phyloP scores from a whole-genome alignment of 148 eudicot genomes.

The Chenopodium album region DNA sequence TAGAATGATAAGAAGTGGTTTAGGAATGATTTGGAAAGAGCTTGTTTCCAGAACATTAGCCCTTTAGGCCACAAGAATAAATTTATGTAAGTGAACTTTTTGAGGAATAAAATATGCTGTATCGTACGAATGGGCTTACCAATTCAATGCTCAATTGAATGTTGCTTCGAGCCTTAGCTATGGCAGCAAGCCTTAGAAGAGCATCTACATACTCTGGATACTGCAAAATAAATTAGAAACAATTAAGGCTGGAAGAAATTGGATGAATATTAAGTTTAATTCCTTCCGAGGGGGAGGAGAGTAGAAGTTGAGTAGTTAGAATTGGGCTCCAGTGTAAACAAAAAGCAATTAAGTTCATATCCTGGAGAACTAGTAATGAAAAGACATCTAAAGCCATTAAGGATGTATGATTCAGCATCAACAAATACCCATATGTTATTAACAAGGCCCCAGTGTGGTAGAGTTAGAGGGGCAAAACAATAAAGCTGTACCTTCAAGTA shows the following conservation, averaged over 20 bases:
- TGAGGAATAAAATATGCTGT: background rate
- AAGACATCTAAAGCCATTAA: background rate
- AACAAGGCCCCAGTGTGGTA: background rate
- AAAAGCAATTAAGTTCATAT: no score
- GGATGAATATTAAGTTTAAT: background rate
- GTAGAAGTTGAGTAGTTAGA: background rate
- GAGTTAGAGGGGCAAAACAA: background rate
- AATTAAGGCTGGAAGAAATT: background rate
- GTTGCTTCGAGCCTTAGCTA: slow-evolving; percentile 87
- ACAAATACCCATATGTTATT: no score
- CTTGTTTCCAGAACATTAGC: background rate
- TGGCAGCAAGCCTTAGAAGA: slow-evolving; percentile 82
- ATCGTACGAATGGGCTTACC: slow-evolving; percentile 44
- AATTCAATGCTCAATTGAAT: slow-evolving; percentile 78
- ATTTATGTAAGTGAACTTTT: background rate
- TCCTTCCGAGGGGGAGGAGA: background rate
- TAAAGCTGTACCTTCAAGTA: no score
- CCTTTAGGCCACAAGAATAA: background rate
- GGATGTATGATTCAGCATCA: background rate
- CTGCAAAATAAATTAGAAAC: slow-evolving; percentile 36
- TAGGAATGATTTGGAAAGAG: background rate
- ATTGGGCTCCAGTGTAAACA: no score
- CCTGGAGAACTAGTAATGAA: background rate
- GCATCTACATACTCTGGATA: slow-evolving; percentile 91
- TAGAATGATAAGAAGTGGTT: background rate